Conservation (phyloP, 768 basidiomycete genomes). For the Suillus americanus region DNA sequence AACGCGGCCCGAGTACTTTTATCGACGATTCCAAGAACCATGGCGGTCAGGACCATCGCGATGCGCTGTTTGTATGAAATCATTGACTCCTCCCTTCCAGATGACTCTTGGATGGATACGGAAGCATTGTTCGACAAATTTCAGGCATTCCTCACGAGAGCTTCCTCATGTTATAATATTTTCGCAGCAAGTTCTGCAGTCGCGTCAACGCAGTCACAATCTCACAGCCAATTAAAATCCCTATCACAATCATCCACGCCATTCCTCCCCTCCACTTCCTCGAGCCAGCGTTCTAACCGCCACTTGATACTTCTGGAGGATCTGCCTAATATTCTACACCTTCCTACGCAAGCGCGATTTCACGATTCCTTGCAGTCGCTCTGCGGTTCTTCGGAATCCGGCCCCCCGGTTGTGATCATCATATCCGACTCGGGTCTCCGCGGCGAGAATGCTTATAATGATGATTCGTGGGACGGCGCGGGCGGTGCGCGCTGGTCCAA, state of each 20-base stretch:
- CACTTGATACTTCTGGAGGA: conserved; percentile 84
- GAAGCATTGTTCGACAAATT: conserved; percentile 62
- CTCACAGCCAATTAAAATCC: neutral
- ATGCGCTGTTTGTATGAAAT: neutral
- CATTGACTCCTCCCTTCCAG: conserved; percentile 10
- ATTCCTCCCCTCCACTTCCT: conserved; percentile 14
- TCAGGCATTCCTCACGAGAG: conserved; percentile 70
- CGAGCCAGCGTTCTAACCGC: conserved; percentile 28
- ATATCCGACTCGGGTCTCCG: conserved; percentile 81
- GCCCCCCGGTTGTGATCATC: conserved; percentile 74
- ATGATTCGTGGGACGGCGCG: conserved; percentile 48
- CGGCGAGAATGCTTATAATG: conserved; percentile 52
- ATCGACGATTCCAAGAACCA: conserved; percentile 14
- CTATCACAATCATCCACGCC: conserved; percentile 9
- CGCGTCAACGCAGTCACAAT: neutral
- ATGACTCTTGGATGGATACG: conserved; percentile 9
- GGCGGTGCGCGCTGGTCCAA: conserved; percentile 46
- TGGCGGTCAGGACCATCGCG: conserved; percentile 11
- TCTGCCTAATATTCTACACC: conserved; percentile 86
- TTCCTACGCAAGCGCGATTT: conserved; percentile 65
- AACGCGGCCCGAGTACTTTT: conserved; percentile 33
- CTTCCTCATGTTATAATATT: conserved; percentile 57
- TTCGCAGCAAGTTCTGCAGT: conserved; percentile 28
- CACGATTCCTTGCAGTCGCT: conserved; percentile 67
- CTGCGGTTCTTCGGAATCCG: conserved; percentile 30